Conservation (phyloP, 129 eudicot genomes). For the Centella asiatica region DNA sequence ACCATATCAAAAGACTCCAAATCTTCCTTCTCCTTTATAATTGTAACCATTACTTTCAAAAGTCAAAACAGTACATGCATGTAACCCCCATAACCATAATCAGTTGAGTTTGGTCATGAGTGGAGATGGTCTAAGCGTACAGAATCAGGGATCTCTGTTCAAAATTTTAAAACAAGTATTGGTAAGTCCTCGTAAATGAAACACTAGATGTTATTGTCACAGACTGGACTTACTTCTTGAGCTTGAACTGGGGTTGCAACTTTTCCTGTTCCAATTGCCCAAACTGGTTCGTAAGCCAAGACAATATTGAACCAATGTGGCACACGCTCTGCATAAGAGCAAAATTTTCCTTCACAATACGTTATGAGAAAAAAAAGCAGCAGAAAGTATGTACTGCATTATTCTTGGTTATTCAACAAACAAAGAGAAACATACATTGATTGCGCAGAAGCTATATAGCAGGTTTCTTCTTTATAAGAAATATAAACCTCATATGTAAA, state of each 20-base stretch:
- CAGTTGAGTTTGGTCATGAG: too few species aligned
- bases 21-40: too few species aligned
- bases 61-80: too few species aligned
- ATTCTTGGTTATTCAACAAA: neutral
- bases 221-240: constrained; percentile 44
- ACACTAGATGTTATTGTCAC: neutral
- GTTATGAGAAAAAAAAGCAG: neutral
- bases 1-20: too few species aligned
- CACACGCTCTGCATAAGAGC: constrained; percentile 35
- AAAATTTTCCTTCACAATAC: neutral
- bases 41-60: too few species aligned
- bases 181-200: neutral
- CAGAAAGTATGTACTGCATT: neutral
- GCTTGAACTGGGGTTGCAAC: constrained; percentile 65
- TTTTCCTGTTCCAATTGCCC: constrained; percentile 79
- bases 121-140: too few species aligned
- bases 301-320: constrained; percentile 51
- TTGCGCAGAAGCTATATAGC: neutral
- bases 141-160: too few species aligned
- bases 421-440: neutral
- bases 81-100: too few species aligned
- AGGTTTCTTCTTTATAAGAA: neutral
- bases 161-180: too few species aligned
- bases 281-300: constrained; percentile 64
- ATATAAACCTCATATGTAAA: too few species aligned